Conservation (phyloP, 257 asterid genomes). For the Solanum lignicaule region DNA sequence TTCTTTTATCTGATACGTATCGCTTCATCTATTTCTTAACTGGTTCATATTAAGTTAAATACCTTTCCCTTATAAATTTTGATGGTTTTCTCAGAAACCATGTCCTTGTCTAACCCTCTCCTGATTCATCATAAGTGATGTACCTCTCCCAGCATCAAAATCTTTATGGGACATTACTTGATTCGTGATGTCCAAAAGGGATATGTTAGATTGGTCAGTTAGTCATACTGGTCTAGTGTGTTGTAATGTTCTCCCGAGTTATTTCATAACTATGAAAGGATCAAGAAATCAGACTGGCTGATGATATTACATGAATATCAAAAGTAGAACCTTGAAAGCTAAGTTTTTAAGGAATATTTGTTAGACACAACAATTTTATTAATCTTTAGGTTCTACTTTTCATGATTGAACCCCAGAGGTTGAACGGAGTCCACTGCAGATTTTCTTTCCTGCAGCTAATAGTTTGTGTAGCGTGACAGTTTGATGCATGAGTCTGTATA, state of each 20-base stretch:
- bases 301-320: background rate
- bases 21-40: background rate
- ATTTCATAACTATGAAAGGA: background rate
- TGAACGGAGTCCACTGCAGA: background rate
- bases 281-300: background rate
- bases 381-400: background rate
- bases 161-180: background rate
- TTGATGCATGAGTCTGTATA: background rate
- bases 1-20: background rate
- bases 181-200: background rate
- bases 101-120: background rate
- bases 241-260: background rate
- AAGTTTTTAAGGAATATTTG: background rate
- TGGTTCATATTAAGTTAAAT: background rate
- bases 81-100: background rate
- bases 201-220: background rate
- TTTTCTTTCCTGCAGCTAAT: background rate
- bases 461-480: background rate
- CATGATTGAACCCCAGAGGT: background rate
- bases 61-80: background rate
- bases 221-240: background rate
- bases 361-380: background rate
- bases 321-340: background rate
- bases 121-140: background rate
- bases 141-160: background rate